A percentile compares a stretch with the other conserved stretches of the same genome.
phyloP scores from a whole-genome alignment of 2,329 filamentous ascomycete genomes.

The Fusarium sp. region DNA sequence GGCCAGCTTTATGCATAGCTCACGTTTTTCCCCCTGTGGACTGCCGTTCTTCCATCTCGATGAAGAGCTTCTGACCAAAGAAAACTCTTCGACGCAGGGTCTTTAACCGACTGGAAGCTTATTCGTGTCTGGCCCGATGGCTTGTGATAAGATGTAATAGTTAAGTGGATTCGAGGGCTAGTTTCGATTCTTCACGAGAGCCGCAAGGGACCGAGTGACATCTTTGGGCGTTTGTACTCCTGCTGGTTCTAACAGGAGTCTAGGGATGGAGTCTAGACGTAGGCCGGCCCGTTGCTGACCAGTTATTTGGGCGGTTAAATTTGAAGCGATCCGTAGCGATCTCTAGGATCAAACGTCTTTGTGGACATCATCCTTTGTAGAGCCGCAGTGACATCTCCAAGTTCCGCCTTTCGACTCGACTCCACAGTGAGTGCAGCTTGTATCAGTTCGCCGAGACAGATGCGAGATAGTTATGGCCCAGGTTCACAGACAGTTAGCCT shows the following conservation, averaged over 20 bases:
- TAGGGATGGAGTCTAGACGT: no score
- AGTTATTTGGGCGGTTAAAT: slow-evolving; percentile 11
- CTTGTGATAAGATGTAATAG: slow-evolving; percentile 6
- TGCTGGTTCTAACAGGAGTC: no score
- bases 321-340: slow-evolving; percentile 17
- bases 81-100: slow-evolving; percentile 1
- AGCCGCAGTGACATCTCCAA: not conserved
- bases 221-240: not conserved
- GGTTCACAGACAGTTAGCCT: no score
- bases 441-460: slow-evolving; percentile 1
- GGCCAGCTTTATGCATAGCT: not conserved
- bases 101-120: not conserved
- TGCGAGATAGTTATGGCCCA: not conserved
- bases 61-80: not conserved
- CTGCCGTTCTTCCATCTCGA: not conserved
- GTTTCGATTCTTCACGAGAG: slow-evolving; percentile 6
- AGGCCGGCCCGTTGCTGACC: not conserved
- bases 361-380: not conserved
- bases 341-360: not conserved
- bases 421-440: no score
- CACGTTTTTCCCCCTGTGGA: not conserved
- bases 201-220: slow-evolving; percentile 8
- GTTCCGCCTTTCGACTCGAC: not conserved
- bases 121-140: slow-evolving; percentile 8
- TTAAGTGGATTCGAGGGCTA: slow-evolving; percentile 5